Evolutionary conservation across 2,329 filamentous ascomycete species (phyloP).

Genomic region (Harringtonia lauricola): DNA sequence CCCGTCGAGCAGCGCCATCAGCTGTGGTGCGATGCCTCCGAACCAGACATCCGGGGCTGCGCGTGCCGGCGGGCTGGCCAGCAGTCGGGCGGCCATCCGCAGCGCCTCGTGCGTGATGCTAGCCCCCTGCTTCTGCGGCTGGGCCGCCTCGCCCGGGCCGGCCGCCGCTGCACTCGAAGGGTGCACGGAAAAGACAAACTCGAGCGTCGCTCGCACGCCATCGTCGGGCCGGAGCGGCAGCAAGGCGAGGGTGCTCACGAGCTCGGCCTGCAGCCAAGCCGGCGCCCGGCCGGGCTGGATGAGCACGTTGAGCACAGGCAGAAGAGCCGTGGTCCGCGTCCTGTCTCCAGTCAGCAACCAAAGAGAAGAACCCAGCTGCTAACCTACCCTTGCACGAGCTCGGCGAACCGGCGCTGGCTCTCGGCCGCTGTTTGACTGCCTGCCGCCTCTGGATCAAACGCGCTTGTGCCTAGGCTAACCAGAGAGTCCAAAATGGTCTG

Average conservation of each 20-base stretch:
- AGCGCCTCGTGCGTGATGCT: conserved; percentile 60
- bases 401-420: conserved; percentile 29
- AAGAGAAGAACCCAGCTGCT: background rate
- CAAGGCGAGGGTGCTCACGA: conserved; percentile 46
- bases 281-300: conserved; percentile 50
- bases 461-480: conserved; percentile 31
- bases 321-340: conserved; percentile 31
- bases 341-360: conserved; percentile 15
- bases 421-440: conserved; percentile 15
- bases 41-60: conserved; percentile 50
- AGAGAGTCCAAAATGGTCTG: conserved; percentile 21
- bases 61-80: conserved; percentile 46
- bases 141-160: conserved; percentile 26
- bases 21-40: conserved; percentile 45
- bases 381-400: conserved; percentile 37
- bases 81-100: conserved; percentile 47
- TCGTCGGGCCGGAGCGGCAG: conserved; percentile 47
- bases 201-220: conserved; percentile 56
- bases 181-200: conserved; percentile 62
- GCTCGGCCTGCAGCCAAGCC: conserved; percentile 44
- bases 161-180: conserved; percentile 39
- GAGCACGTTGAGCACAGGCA: conserved; percentile 51
- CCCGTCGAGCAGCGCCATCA: conserved; percentile 52
- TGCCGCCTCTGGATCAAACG: conserved; percentile 32
- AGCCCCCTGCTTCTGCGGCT: conserved; percentile 44